Conservation (phyloP, 768 basidiomycete species). For the Auricularia sp. region DNA sequence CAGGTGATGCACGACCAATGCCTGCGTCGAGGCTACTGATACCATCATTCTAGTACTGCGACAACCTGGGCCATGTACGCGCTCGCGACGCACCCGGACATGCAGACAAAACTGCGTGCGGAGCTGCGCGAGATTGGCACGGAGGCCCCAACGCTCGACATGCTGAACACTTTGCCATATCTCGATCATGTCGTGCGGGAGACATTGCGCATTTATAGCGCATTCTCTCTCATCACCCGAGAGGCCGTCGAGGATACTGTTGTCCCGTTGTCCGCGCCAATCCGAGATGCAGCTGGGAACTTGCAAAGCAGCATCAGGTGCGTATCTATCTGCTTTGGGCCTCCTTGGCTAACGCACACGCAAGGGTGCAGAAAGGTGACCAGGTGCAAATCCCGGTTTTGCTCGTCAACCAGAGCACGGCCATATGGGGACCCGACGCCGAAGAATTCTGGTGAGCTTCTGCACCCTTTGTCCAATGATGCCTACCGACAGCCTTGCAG, state of each 20-base stretch:
- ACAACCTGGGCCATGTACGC: constrained; percentile 52
- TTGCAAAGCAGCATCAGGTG: constrained; percentile 31
- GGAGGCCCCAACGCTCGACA: constrained; percentile 59
- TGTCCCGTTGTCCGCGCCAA: constrained; percentile 41
- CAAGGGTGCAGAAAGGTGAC: constrained; percentile 12
- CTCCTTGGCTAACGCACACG: no score
- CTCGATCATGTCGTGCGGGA: constrained; percentile 61
- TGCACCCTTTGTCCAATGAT: no score
- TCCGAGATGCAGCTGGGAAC: constrained; percentile 34
- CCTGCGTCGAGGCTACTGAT: not conserved
- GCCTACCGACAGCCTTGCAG: constrained; percentile 13
- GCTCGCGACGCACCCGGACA: constrained; percentile 35
- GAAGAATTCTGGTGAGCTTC: constrained; percentile 18
- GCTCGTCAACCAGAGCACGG: constrained; percentile 19
- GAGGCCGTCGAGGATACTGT: constrained; percentile 43
- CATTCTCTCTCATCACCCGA: constrained; percentile 35
- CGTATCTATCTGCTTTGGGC: not conserved
- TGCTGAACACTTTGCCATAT: constrained; percentile 54
- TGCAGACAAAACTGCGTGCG: constrained; percentile 47
- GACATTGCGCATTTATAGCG: constrained; percentile 45
- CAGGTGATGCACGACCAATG: constrained; percentile 13
- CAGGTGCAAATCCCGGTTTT: constrained; percentile 13
- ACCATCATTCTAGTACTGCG: constrained; percentile 19
- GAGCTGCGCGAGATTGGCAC: constrained; percentile 44
- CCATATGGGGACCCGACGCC: constrained; percentile 28